Conservation (phyloP, 169 alveolate species). For the Plasmodium cynomolgi region DNA sequence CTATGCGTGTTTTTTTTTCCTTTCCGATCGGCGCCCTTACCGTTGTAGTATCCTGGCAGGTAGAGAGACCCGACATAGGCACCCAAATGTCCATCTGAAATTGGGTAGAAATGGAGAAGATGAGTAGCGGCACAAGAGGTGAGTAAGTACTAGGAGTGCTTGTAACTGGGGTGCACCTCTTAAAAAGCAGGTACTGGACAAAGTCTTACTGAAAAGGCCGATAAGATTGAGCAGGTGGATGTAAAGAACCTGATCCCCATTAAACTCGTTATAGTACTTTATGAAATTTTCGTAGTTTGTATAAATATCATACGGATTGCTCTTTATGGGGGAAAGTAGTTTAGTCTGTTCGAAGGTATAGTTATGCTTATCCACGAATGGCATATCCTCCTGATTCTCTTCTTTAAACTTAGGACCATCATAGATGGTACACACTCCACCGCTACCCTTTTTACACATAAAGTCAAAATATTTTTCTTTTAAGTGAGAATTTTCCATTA, state of each 20-base stretch:
- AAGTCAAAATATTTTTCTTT: slow-evolving; percentile 27
- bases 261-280: slow-evolving; percentile 50
- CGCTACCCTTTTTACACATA: slow-evolving; percentile 6
- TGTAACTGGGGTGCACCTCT: not conserved
- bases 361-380: not conserved
- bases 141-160: not conserved
- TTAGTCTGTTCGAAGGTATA: not conserved
- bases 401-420: slow-evolving; percentile 45
- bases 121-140: not conserved
- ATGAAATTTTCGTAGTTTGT: slow-evolving; percentile 22
- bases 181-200: not conserved
- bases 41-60: slow-evolving; percentile 62
- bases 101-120: not conserved
- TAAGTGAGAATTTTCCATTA: slow-evolving; percentile 6
- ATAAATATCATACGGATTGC: slow-evolving; percentile 1
- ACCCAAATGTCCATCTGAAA: slow-evolving; percentile 24
- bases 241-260: slow-evolving; percentile 33
- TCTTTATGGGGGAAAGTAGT: not conserved
- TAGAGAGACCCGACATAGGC: slow-evolving; percentile 36
- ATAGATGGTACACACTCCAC: slow-evolving; percentile 12
- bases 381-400: not conserved
- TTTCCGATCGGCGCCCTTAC: not conserved
- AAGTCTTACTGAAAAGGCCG: slow-evolving; percentile 32
- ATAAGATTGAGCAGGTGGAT: slow-evolving; percentile 28
- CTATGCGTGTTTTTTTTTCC: not conserved